A percentile compares a stretch with the other conserved stretches of the same genome.
These are phyloP conservation scores for Xylogone sp. DNA, from an alignment of 2,329 filamentous ascomycete genomes.

Conservation along the genomic window DNA sequence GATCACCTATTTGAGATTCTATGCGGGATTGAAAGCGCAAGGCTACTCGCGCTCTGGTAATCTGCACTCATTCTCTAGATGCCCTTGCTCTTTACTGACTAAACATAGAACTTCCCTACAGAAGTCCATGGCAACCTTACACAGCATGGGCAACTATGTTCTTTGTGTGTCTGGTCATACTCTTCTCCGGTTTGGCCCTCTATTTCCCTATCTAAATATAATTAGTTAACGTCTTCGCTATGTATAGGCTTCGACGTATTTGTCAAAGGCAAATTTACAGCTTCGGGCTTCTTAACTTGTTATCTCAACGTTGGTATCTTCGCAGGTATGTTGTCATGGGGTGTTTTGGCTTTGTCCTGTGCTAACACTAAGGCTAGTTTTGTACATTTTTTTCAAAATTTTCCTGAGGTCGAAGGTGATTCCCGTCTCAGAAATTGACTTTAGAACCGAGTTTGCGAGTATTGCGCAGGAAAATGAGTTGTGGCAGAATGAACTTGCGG, in stretches of 20 bases:
- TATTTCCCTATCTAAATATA: slow-evolving; percentile 50
- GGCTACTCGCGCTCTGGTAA: slow-evolving; percentile 38
- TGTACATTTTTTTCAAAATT: slow-evolving; percentile 50
- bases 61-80: background rate
- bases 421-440: slow-evolving; percentile 30
- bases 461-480: slow-evolving; percentile 16
- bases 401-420: slow-evolving; percentile 29
- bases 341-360: background rate
- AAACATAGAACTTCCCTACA: slow-evolving; percentile 38
- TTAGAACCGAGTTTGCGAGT: slow-evolving; percentile 13
- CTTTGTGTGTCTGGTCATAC: slow-evolving; percentile 51
- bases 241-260: slow-evolving; percentile 66
- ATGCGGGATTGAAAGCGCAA: slow-evolving; percentile 49
- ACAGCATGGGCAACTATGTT: slow-evolving; percentile 47
- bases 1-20: slow-evolving; percentile 56
- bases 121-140: slow-evolving; percentile 55
- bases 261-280: slow-evolving; percentile 34
- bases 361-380: background rate
- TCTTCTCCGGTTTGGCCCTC: slow-evolving; percentile 39
- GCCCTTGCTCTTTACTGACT: slow-evolving; percentile 24
- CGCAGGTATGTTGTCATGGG: background rate
- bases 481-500: slow-evolving; percentile 3
- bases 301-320: background rate
- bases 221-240: slow-evolving; percentile 39
- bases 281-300: background rate